phyloP scores from a whole-genome alignment of 805 yeast species.

The Saccharomycodes ludwigii region DNA sequence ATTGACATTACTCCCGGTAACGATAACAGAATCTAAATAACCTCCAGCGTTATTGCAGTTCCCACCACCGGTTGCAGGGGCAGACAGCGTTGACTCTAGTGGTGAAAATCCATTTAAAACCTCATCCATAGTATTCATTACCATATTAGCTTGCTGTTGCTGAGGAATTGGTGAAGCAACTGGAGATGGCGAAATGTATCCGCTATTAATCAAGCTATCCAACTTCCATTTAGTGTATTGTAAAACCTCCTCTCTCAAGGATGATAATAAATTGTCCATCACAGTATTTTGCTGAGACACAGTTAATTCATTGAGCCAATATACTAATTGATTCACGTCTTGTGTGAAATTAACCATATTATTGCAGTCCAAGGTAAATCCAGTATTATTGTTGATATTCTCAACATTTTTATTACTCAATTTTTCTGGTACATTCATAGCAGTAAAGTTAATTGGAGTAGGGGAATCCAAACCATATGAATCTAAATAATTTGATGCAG shows the following conservation, averaged over 20 bases:
- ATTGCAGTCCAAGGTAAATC: slow-evolving; percentile 8
- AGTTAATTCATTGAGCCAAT: slow-evolving; percentile 38
- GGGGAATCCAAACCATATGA: no score
- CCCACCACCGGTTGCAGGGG: slow-evolving; percentile 3
- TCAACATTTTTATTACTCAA: no score
- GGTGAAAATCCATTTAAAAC: slow-evolving; percentile 8
- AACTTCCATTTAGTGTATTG: slow-evolving; percentile 36
- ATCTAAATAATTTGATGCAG: slow-evolving; percentile 3
- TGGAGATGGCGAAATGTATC: slow-evolving; percentile 15
- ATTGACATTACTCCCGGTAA: no score
- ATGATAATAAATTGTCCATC: slow-evolving; percentile 40
- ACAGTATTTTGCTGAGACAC: slow-evolving; percentile 41
- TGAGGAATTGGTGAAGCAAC: slow-evolving; percentile 19
- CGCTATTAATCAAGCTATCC: slow-evolving; percentile 23
- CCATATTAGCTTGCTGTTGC: no score
- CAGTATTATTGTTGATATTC: slow-evolving; percentile 4
- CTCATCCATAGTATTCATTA: no score
- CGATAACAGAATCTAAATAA: no score
- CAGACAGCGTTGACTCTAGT: slow-evolving; percentile 7
- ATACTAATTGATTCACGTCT: slow-evolving; percentile 37
- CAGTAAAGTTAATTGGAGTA: no score
- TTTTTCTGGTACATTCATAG: no score
- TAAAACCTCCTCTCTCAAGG: slow-evolving; percentile 39
- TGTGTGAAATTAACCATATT: slow-evolving; percentile 29
- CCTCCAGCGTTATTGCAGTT: slow-evolving; percentile 1